These are phyloP conservation scores for Umbilicaria muhlenbergii DNA, from an alignment of 495 filamentous ascomycete species.

Conservation along the genomic window DNA sequence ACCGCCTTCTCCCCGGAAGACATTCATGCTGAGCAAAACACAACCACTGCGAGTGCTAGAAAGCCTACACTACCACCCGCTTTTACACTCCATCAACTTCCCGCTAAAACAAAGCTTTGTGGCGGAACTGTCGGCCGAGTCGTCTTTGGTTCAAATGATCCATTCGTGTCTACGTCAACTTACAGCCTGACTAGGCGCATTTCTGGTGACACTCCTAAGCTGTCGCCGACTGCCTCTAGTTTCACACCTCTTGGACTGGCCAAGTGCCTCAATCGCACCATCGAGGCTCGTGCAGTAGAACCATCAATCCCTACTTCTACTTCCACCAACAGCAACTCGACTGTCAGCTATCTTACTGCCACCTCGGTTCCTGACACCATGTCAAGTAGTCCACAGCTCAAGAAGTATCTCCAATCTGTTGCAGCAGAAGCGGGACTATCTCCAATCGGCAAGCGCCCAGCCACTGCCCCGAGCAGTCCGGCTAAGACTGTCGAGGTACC, in stretches of 20 bases:
- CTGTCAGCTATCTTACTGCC: constrained; percentile 6
- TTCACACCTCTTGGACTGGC: constrained; percentile 21
- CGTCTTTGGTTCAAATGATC: constrained; percentile 8
- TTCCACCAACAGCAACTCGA: constrained; percentile 4
- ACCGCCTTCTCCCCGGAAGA: constrained; percentile 52
- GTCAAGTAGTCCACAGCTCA: background rate
- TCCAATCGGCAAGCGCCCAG: background rate
- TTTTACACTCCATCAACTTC: constrained; percentile 9
- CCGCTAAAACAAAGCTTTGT: constrained; percentile 2
- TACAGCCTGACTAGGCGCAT: background rate
- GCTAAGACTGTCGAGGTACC: constrained; percentile 6
- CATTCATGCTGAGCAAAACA: constrained; percentile 2
- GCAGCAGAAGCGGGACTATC: no score
- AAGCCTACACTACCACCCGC: constrained; percentile 11
- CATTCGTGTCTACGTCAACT: constrained; percentile 9
- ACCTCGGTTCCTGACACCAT: constrained; percentile 4
- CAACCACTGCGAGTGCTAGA: background rate
- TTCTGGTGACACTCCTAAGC: constrained; percentile 12
- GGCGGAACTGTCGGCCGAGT: background rate
- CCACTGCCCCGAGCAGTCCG: background rate
- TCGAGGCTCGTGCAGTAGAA: background rate
- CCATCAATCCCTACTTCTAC: constrained; percentile 1
- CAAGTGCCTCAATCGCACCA: background rate
- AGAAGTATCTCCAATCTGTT: background rate
- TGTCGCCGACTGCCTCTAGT: constrained; percentile 19